A percentile compares a stretch with the other conserved stretches of the same genome.
phyloP scores from a whole-genome alignment of 495 filamentous ascomycete species.

The Aspergillus coremiiformis region DNA sequence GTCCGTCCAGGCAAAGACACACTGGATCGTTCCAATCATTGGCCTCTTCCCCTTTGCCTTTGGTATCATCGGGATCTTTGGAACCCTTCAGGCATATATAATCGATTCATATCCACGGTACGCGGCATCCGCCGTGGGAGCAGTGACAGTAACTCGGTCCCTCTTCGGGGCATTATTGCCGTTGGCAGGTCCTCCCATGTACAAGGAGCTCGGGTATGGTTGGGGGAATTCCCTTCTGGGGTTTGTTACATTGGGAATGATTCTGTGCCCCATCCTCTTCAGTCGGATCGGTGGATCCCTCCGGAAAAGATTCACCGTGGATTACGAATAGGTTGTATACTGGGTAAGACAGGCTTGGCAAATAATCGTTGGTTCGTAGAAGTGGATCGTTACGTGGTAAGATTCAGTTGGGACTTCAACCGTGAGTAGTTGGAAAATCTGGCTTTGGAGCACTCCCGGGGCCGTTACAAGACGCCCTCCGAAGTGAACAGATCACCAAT shows the following conservation, averaged over 20 bases:
- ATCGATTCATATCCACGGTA: conserved; percentile 29
- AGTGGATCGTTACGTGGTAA: no score
- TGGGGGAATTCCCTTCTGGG: conserved; percentile 63
- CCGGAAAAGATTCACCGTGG: background rate
- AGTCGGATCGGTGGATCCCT: conserved; percentile 20
- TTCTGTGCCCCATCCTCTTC: conserved; percentile 26
- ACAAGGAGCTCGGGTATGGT: conserved; percentile 48
- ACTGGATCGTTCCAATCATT: conserved; percentile 34
- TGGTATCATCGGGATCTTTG: conserved; percentile 23
- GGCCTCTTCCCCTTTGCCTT: conserved; percentile 20
- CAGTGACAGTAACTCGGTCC: conserved; percentile 48
- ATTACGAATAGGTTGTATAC: background rate
- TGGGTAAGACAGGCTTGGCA: background rate
- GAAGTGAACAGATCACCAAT: background rate
- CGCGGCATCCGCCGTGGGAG: conserved; percentile 54
- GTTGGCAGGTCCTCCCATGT: conserved; percentile 56
- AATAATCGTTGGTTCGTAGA: background rate
- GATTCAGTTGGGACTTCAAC: no score
- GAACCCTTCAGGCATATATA: conserved; percentile 28
- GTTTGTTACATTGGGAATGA: conserved; percentile 53
- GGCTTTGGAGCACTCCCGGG: no score
- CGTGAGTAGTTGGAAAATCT: no score
- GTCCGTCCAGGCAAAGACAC: conserved; percentile 17
- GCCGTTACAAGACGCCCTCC: background rate
- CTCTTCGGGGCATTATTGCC: conserved; percentile 57